Percentiles rank a stretch among this genome's conserved stretches.
Evolutionary conservation across 495 filamentous ascomycete genomes (phyloP).

Genomic region (Penicillium crystallinum): DNA sequence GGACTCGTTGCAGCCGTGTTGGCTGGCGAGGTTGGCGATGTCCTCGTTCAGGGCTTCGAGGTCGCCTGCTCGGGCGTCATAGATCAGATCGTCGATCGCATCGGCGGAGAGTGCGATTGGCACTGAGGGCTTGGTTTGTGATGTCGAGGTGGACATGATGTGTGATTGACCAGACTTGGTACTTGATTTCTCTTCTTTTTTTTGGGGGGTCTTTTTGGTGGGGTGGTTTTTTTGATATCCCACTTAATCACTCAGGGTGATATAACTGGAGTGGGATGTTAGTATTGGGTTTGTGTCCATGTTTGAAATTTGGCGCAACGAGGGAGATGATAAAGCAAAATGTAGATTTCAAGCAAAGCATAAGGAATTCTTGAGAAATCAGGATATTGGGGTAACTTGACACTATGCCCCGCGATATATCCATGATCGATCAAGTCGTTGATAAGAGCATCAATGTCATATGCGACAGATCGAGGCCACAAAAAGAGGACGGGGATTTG

Average conservation of each 20-base stretch:
- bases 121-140: constrained; percentile 28
- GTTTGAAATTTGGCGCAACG: too few species aligned
- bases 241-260: constrained; percentile 4
- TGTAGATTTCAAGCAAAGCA: too few species aligned
- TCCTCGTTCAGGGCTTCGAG: constrained; percentile 59
- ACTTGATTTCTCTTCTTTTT: background rate
- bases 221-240: background rate
- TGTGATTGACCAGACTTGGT: background rate
- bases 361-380: background rate
- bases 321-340: background rate
- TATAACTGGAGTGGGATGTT: constrained; percentile 4
- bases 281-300: background rate
- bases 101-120: constrained; percentile 57
- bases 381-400: background rate
- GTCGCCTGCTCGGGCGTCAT: constrained; percentile 72
- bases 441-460: constrained; percentile 17
- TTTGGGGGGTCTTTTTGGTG: background rate
- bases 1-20: constrained; percentile 46
- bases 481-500: background rate
- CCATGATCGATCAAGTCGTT: background rate
- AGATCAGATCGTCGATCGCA: constrained; percentile 82
- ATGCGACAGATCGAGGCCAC: background rate
- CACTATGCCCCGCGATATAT: background rate
- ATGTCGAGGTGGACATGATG: constrained; percentile 15
- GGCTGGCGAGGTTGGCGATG: constrained; percentile 51